A percentile compares a stretch with the other conserved stretches of the same genome.
phyloP scores from a whole-genome alignment of 2,329 filamentous ascomycete species.

The Grosmannia clavigera region DNA sequence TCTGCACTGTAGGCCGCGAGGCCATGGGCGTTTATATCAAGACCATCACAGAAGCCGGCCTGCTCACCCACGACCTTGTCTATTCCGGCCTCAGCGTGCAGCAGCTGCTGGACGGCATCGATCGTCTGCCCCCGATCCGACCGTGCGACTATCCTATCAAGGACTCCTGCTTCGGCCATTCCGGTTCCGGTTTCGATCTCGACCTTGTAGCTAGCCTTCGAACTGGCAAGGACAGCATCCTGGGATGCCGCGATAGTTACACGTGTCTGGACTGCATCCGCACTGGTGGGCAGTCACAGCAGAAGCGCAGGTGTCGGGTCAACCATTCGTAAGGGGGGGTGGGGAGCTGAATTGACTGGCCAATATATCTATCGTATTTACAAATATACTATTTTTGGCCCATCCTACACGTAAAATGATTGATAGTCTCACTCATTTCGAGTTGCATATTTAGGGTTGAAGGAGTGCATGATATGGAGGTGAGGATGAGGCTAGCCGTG shows the following conservation, averaged over 20 bases:
- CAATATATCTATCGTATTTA: too few species aligned
- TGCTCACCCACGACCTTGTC: neutral
- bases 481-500: too few species aligned
- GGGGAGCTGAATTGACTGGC: too few species aligned
- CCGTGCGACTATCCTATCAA: neutral
- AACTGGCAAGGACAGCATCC: neutral
- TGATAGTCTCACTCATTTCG: too few species aligned
- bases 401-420: too few species aligned
- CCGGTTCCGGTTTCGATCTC: too few species aligned
- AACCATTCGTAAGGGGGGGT: neutral
- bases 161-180: too few species aligned
- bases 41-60: too few species aligned
- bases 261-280: conserved; percentile 1
- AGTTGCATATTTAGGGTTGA: too few species aligned
- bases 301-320: neutral
- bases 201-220: too few species aligned
- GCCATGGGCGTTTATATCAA: neutral
- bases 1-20: neutral
- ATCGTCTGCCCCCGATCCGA: neutral
- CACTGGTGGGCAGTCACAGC: neutral
- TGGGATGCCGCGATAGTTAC: neutral
- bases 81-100: neutral
- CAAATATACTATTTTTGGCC: too few species aligned
- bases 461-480: too few species aligned
- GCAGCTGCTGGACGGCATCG: neutral